Percentiles rank a stretch among this genome's conserved stretches.
These are phyloP conservation scores for Arabis alpina DNA, from an alignment of 345 rosid species.

Conservation along the genomic window DNA sequence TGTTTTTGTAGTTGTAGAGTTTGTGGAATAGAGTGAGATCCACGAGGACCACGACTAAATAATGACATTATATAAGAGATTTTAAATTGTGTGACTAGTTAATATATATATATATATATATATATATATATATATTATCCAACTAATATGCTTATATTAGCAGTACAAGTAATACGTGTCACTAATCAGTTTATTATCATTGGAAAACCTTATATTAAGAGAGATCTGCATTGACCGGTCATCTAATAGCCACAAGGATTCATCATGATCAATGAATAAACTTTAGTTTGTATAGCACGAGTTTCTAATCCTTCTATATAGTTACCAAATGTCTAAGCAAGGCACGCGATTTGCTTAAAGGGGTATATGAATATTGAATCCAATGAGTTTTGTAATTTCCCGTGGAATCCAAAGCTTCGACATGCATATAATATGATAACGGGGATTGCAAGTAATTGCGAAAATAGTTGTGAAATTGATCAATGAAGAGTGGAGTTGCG, in stretches of 20 bases:
- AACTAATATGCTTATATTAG: background rate
- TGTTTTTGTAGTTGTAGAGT: constrained; percentile 30
- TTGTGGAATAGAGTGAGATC: constrained; percentile 34
- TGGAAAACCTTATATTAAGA: constrained; percentile 25
- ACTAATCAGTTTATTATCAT: constrained; percentile 36
- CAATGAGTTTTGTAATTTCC: constrained; percentile 32
- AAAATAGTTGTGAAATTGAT: constrained; percentile 18
- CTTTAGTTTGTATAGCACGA: constrained; percentile 14
- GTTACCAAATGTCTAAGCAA: constrained; percentile 38
- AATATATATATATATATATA: background rate
- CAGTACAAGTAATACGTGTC: constrained; percentile 30
- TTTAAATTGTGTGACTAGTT: background rate
- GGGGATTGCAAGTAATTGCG: constrained; percentile 30
- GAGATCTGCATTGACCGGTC: constrained; percentile 42
- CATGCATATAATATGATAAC: constrained; percentile 31
- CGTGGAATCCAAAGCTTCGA: constrained; percentile 43
- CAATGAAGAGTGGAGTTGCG: constrained; percentile 14
- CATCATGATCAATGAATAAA: constrained; percentile 38
- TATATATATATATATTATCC: background rate
- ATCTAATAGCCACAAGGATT: constrained; percentile 37
- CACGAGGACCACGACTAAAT: constrained; percentile 39
- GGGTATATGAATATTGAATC: constrained; percentile 21
- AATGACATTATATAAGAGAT: constrained; percentile 16
- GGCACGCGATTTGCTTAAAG: constrained; percentile 14
- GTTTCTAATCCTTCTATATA: constrained; percentile 20